phyloP scores from a whole-genome alignment of 75 land plant genomes.

The Pseudotsuga menziesii region DNA sequence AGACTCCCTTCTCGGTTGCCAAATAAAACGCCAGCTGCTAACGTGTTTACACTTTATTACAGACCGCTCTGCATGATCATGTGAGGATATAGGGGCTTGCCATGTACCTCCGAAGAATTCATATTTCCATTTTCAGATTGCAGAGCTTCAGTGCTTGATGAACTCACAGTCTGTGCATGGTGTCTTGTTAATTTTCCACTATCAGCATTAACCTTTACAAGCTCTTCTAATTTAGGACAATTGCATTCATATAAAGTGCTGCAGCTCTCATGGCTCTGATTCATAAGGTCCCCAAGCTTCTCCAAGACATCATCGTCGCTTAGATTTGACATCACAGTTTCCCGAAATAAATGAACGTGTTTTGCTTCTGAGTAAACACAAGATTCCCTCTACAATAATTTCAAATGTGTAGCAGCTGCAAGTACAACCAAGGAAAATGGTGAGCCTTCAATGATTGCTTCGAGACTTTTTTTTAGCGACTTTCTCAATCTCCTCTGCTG shows the following conservation, averaged over 20 bases:
- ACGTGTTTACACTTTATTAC: no score
- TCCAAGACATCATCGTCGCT: constrained; percentile 9
- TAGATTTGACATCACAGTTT: constrained; percentile 47
- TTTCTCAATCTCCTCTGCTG: constrained; percentile 67
- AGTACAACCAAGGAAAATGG: constrained; percentile 77
- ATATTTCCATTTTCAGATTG: constrained; percentile 6
- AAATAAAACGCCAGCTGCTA: no score
- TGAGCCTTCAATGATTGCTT: constrained; percentile 50
- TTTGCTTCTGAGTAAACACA: constrained; percentile 95
- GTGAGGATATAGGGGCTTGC: no score
- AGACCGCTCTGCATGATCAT: no score
- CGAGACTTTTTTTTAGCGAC: constrained; percentile 45
- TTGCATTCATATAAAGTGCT: no score
- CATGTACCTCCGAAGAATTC: background rate
- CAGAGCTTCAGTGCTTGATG: constrained; percentile 2
- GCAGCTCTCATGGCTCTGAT: no score
- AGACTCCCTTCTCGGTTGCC: no score
- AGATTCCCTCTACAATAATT: constrained; percentile 81
- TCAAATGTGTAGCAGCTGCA: constrained; percentile 76
- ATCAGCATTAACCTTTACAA: no score
- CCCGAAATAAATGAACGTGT: constrained; percentile 80
- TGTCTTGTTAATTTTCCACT: constrained; percentile 10
- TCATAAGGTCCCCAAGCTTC: no score
- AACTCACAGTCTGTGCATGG: constrained; percentile 15
- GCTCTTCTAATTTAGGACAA: no score